Base-by-base conservation (phyloP, 2,329 filamentous ascomycete genomes). In the Hypoxylon sp. region DNA sequence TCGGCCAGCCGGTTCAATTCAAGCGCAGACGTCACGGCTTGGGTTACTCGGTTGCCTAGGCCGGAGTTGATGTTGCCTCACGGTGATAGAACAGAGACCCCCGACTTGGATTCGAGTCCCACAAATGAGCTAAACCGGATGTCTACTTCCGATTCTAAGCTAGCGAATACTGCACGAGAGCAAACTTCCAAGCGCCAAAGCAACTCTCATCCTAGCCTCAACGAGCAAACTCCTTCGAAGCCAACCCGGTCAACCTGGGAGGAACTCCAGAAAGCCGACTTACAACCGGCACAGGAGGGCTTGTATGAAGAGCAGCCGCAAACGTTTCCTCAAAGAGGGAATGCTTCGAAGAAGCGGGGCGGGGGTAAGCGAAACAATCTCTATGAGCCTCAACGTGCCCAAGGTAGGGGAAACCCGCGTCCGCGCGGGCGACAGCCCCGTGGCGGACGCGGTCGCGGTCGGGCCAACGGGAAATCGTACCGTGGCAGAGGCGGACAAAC, bases 61-160 rank as follows among this genome's bases (percentile, higher is more conserved):
- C 64, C 54, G 11, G 59, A 60, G 6, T 12, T 28, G 22, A 60
- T 51, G 50, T 33, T 51, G n/a, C 36, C 53, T 14, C 53, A 49
- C 6, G 24, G 42, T 3, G 50, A 51, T 7, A 26, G 11, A 12
- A 18, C 24, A 14, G 5, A 33, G 7, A 2, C 18, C 4, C 6
- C 50, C 6, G 30, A 18, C 4, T n/a, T 24, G 14, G 45, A 45
- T 4, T 28, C 36, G 14, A 40, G 36, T n/a, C 32, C 40, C 20
- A 12, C 18, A 22, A 46, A 24, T 5, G 5, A 7, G n/a, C 16
- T 0, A 12, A 22, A 18, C 7, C 30, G 36, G 18, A 14, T 4
- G n/a, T 4, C 11, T 18, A 7, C n/a, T n/a, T n/a, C n/a, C n/a
- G n/a, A n/a, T n/a, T n/a, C n/a, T 22, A 14, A 22, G 32, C 18